A percentile compares a stretch with the other conserved stretches of the same genome.
Conservation (phyloP, 495 filamentous ascomycete species). For the Penicillium silybi region DNA sequence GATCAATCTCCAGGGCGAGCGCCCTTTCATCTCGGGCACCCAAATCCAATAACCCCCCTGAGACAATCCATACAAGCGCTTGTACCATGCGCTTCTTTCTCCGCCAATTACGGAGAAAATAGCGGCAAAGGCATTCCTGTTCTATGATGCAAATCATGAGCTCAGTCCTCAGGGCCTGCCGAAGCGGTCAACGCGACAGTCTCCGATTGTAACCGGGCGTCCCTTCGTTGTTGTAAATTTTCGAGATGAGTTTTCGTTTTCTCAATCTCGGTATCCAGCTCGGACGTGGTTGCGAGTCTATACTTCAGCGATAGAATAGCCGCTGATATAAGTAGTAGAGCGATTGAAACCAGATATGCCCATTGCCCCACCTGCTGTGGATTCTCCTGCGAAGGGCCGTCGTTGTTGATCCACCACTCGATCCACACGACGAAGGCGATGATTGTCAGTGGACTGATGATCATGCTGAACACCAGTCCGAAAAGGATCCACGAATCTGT, state of each 20-base stretch:
- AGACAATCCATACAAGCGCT: slow-evolving; percentile 43
- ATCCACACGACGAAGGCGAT: slow-evolving; percentile 33
- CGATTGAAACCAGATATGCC: slow-evolving; percentile 26
- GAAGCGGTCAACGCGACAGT: not conserved
- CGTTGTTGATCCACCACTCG: slow-evolving; percentile 30
- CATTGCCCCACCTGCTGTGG: slow-evolving; percentile 35
- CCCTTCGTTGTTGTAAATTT: slow-evolving; percentile 14
- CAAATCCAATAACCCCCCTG: slow-evolving; percentile 35
- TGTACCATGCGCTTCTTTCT: slow-evolving; percentile 14
- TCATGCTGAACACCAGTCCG: slow-evolving; percentile 28
- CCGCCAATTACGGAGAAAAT: slow-evolving; percentile 8
- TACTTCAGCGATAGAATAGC: slow-evolving; percentile 26
- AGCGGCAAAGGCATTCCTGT: not conserved
- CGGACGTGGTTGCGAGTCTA: slow-evolving; percentile 19
- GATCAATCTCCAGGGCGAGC: slow-evolving; percentile 31
- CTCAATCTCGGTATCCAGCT: slow-evolving; percentile 26
- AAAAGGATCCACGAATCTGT: slow-evolving; percentile 19
- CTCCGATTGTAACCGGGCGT: not conserved
- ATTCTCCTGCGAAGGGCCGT: slow-evolving; percentile 28
- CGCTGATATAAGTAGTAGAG: slow-evolving; percentile 26
- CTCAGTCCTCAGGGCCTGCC: not conserved
- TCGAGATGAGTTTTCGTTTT: slow-evolving; percentile 11
- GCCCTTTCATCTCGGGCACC: slow-evolving; percentile 37
- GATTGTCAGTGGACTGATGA: slow-evolving; percentile 31
- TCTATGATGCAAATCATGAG: not conserved